Base-by-base conservation (phyloP, 495 filamentous ascomycete genomes). In the Bombardia bombarda region DNA sequence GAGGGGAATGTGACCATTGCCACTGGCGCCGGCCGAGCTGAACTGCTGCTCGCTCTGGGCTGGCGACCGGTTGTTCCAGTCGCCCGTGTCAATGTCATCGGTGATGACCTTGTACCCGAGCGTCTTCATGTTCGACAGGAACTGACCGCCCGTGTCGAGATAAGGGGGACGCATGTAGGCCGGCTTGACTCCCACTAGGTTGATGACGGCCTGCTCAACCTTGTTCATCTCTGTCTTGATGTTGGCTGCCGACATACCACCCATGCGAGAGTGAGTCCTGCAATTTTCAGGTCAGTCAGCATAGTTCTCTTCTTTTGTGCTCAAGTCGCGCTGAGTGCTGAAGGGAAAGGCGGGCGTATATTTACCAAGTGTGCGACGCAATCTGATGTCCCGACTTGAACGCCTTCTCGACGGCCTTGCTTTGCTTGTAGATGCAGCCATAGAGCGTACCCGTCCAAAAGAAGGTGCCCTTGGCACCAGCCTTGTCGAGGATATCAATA, bases 401-500 rank as follows among this genome's bases (percentile, higher is more conserved):
- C 1, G 73, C 62, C 46, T 68, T 72, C 53, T 74, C 69, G 32
- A 77, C 63, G 7, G 69, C 69, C 9, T 55, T 52, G 6, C 52
- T 53, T 42, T 72, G 61, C 38, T 69, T 65, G 56, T 75, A 75
- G 54, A 77, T 77, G 58, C 73, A 77, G 7, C 72, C 68, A 42
- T 77, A 77, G 17, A 77, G 62, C 9, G 73, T 75, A n/a, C 74
- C 74, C 3, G 71, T 75, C 32, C 58, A 62, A 57, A 77, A 77
- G 53, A 77, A 77, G 30, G 73, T 77, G 23, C 60, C 73, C 40
- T 81, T 83, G 7, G 77, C 78, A 19, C 70, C 63, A 50, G 78
- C 83, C 31, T 58, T 60, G 36, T 75, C 74, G 22, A 89, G 73
- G 28, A 83, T 60, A 53, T 87, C 77, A 21, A 89, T 67, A 19